These are phyloP conservation scores for Bauhinia variegata DNA, from an alignment of 306 rosid species.

Conservation along the genomic window DNA sequence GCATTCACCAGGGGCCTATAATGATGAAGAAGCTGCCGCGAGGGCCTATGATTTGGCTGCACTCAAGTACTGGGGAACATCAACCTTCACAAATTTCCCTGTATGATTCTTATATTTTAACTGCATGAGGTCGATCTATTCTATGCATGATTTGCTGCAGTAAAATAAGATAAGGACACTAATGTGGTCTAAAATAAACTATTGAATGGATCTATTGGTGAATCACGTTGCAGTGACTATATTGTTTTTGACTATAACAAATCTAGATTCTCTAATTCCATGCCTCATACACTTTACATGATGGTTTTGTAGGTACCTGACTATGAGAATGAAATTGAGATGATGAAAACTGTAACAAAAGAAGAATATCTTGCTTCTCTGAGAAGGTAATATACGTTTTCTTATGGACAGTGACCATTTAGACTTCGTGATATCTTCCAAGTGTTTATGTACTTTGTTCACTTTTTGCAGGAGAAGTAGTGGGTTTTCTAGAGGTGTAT, in stretches of 20 bases:
- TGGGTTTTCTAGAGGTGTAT: slow-evolving; percentile 99
- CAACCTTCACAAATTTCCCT: slow-evolving; percentile 84
- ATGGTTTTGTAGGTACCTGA: slow-evolving; percentile 54
- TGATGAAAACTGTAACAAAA: slow-evolving; percentile 75
- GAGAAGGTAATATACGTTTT: slow-evolving; percentile 62
- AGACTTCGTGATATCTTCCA: background rate
- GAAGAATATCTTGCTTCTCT: slow-evolving; percentile 91
- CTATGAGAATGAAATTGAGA: slow-evolving; percentile 75
- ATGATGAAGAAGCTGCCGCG: slow-evolving; percentile 92
- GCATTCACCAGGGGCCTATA: slow-evolving; percentile 73
- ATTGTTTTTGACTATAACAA: too few species aligned
- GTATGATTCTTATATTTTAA: slow-evolving; percentile 27
- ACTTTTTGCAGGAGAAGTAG: slow-evolving; percentile 67
- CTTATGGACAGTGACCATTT: background rate
- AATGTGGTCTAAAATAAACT: too few species aligned
- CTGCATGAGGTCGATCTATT: background rate
- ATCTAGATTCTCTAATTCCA: too few species aligned
- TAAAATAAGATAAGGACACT: too few species aligned
- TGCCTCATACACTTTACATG: background rate
- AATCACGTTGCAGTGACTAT: too few species aligned
- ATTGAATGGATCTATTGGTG: too few species aligned
- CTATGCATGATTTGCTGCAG: background rate
- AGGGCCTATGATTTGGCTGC: slow-evolving; percentile 97
- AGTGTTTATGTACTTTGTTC: background rate
- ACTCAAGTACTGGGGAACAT: slow-evolving; percentile 82